Conservation (phyloP, 164 flowering plant genomes). For the Chimonanthus praecox region DNA sequence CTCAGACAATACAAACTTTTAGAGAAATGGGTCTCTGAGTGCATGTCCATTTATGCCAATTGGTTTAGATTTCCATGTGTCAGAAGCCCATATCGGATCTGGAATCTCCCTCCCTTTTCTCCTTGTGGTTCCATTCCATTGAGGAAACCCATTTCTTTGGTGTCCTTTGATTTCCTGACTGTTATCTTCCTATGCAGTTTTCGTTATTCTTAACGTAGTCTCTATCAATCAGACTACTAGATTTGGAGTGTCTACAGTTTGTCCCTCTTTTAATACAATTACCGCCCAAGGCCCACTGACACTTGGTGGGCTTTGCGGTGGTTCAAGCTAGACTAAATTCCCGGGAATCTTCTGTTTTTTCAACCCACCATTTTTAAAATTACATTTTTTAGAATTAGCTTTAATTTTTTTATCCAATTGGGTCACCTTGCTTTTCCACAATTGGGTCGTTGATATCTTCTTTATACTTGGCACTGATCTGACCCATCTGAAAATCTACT, state of each 20-base stretch:
- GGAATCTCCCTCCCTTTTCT: neutral
- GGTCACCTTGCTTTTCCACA: conserved; percentile 20
- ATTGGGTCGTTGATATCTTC: conserved; percentile 15
- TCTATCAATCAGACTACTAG: neutral
- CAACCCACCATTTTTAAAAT: neutral
- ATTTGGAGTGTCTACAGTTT: conserved; percentile 9
- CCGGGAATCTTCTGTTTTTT: neutral
- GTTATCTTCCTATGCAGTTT: neutral
- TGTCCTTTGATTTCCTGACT: neutral
- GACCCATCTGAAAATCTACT: conserved; percentile 18
- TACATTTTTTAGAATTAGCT: neutral
- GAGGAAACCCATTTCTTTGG: conserved; percentile 7
- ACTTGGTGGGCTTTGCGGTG: conserved; percentile 1
- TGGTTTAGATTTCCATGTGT: conserved; percentile 7
- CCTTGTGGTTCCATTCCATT: neutral
- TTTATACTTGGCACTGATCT: conserved; percentile 14
- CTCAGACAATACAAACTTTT: conserved; percentile 13
- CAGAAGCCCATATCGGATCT: conserved; percentile 10
- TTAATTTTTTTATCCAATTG: neutral
- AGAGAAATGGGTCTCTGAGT: conserved; percentile 31
- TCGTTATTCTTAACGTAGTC: neutral
- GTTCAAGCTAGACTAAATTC: neutral
- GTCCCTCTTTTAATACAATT: conserved; percentile 3
- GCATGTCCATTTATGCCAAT: conserved; percentile 13
- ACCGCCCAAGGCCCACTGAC: neutral